phyloP scores from a whole-genome alignment of 768 basidiomycete species.

The Lactifluus echinatus region DNA sequence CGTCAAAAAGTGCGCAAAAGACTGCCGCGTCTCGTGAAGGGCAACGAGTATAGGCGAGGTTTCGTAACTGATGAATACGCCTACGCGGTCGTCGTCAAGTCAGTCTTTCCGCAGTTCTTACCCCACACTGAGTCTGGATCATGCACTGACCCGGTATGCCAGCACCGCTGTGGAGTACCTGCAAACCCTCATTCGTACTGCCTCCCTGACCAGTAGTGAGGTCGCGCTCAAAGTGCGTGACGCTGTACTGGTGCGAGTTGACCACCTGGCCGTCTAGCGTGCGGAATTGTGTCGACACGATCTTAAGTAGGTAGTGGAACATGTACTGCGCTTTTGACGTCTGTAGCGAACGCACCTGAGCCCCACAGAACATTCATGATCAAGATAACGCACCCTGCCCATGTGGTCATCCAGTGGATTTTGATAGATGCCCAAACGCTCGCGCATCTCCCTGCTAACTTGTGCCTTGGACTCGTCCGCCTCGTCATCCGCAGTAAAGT shows the following conservation, averaged over 20 bases:
- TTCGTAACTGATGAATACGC: constrained; percentile 89
- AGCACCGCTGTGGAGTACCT: constrained; percentile 61
- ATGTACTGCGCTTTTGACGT: constrained; percentile 79
- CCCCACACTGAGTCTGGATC: background rate
- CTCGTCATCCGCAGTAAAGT: constrained; percentile 79
- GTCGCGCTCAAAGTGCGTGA: constrained; percentile 94
- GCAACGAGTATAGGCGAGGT: constrained; percentile 95
- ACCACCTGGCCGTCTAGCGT: constrained; percentile 71
- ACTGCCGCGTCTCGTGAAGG: constrained; percentile 84
- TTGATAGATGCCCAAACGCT: constrained; percentile 58
- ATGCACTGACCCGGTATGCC: constrained; percentile 55
- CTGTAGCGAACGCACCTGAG: constrained; percentile 29
- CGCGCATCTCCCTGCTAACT: constrained; percentile 53
- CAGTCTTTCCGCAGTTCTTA: background rate
- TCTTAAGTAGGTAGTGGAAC: constrained; percentile 99
- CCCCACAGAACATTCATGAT: background rate
- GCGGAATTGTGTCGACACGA: constrained; percentile 91
- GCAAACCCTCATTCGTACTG: constrained; percentile 53
- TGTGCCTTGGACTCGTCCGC: constrained; percentile 61
- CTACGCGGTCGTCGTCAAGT: constrained; percentile 26
- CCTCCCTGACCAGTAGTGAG: constrained; percentile 53
- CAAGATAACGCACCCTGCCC: constrained; percentile 38
- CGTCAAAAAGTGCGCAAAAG: constrained; percentile 96
- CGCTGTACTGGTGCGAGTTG: constrained; percentile 91
- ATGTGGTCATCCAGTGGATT: constrained; percentile 71